Evolutionary conservation across 371 early-diverging fungal genomes (phyloP), one percentile per base, ranked within the genome.

Genomic region (Umbelopsis sp.): DNA sequence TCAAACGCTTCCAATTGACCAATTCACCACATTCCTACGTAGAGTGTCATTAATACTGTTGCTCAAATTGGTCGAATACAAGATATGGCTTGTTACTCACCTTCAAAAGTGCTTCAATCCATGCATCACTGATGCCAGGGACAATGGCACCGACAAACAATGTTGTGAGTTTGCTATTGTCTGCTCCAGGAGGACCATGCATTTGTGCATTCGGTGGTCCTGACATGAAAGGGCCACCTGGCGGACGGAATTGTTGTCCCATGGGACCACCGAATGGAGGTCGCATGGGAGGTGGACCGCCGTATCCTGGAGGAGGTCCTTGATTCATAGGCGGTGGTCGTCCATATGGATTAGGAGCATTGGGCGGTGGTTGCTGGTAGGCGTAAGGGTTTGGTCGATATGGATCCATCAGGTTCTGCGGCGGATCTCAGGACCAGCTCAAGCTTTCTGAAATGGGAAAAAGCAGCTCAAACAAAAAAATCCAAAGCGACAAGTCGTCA

Each of bases 91-190:
- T 22, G 22, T 22, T n/a, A 44, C 53, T 29, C 52, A 91, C 93
- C 83, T 86, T 82, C 25, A 93, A 76, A 38, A 94, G 65, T 45
- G 83, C 81, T 69, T 90, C 89, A 72, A 94, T 89, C 84, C 88
- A 88, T 1, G 72, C 86, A 72, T 94, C 93, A 51, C 74, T 81
- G 24, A 92, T 80, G 0, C 92, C 91, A 18, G 90, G 81, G 0
- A 91, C 82, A 67, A 94, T 94, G n/a, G 84, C 84, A 41, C 89
- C 90, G 22, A 94, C 87, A 74, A 92, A 94, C 2, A 93, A 74
- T 3, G 92, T 92, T 14, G 88, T 89, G 32, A 89, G 72, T 70
- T 90, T 91, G 22, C 90, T 91, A 35, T 70, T 50, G 10, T 67
- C 70, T 35, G 67, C 35, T 18, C 50, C 35, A 25, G 57, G 57